A percentile compares a stretch with the other conserved stretches of the same genome.
These are phyloP conservation scores for Stygiomarasmius scandens DNA, from an alignment of 1,284 basidiomycete species.

Conservation along the genomic window DNA sequence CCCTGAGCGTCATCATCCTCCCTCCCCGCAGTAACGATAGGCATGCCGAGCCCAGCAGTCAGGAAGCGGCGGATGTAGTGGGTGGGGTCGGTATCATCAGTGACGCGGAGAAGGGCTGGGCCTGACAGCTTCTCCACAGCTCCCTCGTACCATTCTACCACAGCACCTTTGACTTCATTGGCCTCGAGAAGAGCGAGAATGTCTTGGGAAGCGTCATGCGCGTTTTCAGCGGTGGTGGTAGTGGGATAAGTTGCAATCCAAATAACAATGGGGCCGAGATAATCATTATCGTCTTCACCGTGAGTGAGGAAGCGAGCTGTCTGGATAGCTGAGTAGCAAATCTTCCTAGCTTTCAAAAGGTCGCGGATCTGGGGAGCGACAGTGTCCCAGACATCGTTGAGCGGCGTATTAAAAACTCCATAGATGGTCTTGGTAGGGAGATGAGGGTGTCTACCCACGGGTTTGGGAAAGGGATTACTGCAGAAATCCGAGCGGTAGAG, in stretches of 20 bases:
- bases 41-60: no score
- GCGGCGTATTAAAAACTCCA: slow-evolving; percentile 36
- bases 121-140: no score
- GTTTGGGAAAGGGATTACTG: neutral
- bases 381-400: slow-evolving; percentile 28
- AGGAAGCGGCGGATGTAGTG: no score
- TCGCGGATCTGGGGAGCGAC: slow-evolving; percentile 37
- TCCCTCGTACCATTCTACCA: slow-evolving; percentile 40
- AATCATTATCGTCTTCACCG: slow-evolving; percentile 30
- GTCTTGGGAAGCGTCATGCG: slow-evolving; percentile 35
- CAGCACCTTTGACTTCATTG: slow-evolving; percentile 27
- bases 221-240: slow-evolving; percentile 33
- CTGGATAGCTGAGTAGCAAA: slow-evolving; percentile 36
- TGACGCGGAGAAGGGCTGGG: no score
- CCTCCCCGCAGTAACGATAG: no score
- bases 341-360: slow-evolving; percentile 30
- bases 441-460: neutral
- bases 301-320: slow-evolving; percentile 36
- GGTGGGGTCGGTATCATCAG: no score
- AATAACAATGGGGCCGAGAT: slow-evolving; percentile 34
- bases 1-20: no score
- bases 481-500: neutral
- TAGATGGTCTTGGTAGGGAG: slow-evolving; percentile 36
- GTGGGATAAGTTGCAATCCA: slow-evolving; percentile 41
- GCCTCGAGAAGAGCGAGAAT: slow-evolving; percentile 39